phyloP scores from a whole-genome alignment of 1,139 yeast species.

The Schwanniomyces etchellsii region DNA sequence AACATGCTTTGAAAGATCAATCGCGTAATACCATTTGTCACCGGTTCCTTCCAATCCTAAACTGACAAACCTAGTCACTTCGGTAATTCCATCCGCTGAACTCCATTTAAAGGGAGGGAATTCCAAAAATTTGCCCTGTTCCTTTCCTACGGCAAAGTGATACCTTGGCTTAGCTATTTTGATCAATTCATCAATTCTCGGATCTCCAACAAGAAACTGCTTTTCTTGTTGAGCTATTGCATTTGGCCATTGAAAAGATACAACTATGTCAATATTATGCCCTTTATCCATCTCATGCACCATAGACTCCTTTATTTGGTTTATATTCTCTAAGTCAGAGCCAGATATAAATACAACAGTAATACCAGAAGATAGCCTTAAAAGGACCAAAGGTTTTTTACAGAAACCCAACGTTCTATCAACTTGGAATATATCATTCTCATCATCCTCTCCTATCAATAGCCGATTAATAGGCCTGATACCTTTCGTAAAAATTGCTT shows the following conservation, averaged over 20 bases:
- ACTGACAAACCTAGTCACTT: slow-evolving; percentile 48
- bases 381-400: slow-evolving; percentile 22
- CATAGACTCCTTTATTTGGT: slow-evolving; percentile 7
- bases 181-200: slow-evolving; percentile 43
- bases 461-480: slow-evolving; percentile 10
- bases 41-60: slow-evolving; percentile 53
- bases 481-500: slow-evolving; percentile 28
- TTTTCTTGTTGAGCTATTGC: slow-evolving; percentile 35
- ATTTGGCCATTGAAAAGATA: slow-evolving; percentile 60
- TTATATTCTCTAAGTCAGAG: background rate
- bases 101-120: slow-evolving; percentile 55
- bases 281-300: slow-evolving; percentile 3
- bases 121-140: slow-evolving; percentile 48
- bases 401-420: slow-evolving; percentile 16
- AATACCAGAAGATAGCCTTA: slow-evolving; percentile 39
- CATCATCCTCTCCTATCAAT: background rate
- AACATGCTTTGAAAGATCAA: slow-evolving; percentile 30
- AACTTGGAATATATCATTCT: slow-evolving; percentile 12
- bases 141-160: slow-evolving; percentile 55
- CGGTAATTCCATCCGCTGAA: slow-evolving; percentile 26
- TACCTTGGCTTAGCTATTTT: slow-evolving; percentile 50
- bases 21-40: slow-evolving; percentile 72
- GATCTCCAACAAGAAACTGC: slow-evolving; percentile 30
- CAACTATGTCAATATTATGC: slow-evolving; percentile 43
- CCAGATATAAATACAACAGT: slow-evolving; percentile 42